Conservation (phyloP, 805 yeast genomes). For the Metschnikowia lachancei region DNA sequence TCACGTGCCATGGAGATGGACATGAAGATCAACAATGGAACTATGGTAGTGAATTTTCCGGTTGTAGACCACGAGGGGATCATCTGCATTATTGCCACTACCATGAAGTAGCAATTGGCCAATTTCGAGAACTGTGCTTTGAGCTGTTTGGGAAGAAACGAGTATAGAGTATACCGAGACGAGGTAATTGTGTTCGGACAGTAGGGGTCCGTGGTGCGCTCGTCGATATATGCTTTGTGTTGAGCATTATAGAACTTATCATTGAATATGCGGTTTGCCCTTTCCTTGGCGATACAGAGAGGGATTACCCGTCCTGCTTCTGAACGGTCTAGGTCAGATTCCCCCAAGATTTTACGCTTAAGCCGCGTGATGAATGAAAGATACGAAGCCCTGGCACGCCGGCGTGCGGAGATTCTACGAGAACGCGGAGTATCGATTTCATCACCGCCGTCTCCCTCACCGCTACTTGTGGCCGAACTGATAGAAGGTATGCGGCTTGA, state of each 20-base stretch:
- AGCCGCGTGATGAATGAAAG: slow-evolving; percentile 33
- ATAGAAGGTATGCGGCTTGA: slow-evolving; percentile 13
- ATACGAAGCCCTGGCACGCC: slow-evolving; percentile 13
- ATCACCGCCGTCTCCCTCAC: background rate
- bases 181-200: slow-evolving; percentile 72
- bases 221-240: slow-evolving; percentile 54
- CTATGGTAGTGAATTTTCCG: slow-evolving; percentile 89
- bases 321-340: slow-evolving; percentile 7
- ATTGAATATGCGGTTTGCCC: slow-evolving; percentile 29
- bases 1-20: slow-evolving; percentile 87
- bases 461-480: slow-evolving; percentile 8
- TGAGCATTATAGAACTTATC: slow-evolving; percentile 27
- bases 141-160: slow-evolving; percentile 85
- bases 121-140: slow-evolving; percentile 88
- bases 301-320: slow-evolving; percentile 78
- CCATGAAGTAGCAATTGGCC: slow-evolving; percentile 87
- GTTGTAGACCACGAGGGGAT: slow-evolving; percentile 97
- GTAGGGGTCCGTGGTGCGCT: slow-evolving; percentile 62
- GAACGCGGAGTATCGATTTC: slow-evolving; percentile 7
- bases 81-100: slow-evolving; percentile 90
- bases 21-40: slow-evolving; percentile 83
- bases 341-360: slow-evolving; percentile 8
- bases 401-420: slow-evolving; percentile 9
- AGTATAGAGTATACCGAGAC: slow-evolving; percentile 74
- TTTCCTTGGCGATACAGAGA: slow-evolving; percentile 44